Percentiles rank a stretch among this genome's conserved stretches.
Evolutionary conservation across 2,329 filamentous ascomycete genomes (phyloP).

Genomic region (Endocalyx cinctus): DNA sequence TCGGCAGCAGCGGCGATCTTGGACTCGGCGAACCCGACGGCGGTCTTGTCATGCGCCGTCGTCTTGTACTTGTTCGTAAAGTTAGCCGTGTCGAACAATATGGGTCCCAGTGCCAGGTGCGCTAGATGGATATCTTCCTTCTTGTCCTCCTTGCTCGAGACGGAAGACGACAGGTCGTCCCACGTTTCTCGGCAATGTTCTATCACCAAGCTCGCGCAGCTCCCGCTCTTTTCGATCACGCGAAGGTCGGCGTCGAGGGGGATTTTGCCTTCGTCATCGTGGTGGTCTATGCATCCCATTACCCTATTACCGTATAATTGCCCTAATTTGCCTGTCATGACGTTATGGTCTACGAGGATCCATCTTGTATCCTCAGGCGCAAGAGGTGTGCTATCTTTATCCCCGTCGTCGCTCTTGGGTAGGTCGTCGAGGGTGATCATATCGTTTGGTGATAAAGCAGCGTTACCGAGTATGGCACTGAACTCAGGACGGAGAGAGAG

Average conservation of each 20-base stretch:
- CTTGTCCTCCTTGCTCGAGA: conserved; percentile 24
- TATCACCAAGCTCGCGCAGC: conserved; percentile 67
- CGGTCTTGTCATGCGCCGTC: conserved; percentile 54
- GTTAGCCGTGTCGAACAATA: conserved; percentile 70
- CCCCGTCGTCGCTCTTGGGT: conserved; percentile 20
- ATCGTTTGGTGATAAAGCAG: conserved; percentile 54
- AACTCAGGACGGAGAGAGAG: conserved; percentile 71
- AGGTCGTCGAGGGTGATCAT: conserved; percentile 63
- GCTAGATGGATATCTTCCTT: conserved; percentile 55
- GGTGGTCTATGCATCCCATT: conserved; percentile 70
- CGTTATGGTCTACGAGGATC: conserved; percentile 79
- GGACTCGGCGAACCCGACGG: conserved; percentile 55
- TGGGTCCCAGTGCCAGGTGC: conserved; percentile 61
- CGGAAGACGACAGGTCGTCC: conserved; percentile 44
- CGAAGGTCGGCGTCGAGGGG: conserved; percentile 44
- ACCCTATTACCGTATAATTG: conserved; percentile 48
- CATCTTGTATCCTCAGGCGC: conserved; percentile 56
- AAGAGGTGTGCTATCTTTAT: conserved; percentile 28
- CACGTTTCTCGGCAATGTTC: conserved; percentile 54
- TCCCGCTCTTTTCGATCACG: conserved; percentile 63
- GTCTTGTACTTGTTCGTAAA: conserved; percentile 60
- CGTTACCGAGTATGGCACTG: conserved; percentile 56
- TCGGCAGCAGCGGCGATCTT: conserved; percentile 24
- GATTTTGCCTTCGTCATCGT: conserved; percentile 64
- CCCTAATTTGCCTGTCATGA: conserved; percentile 58